Conservation (phyloP, 371 early-diverging fungal genomes). For the Rhizopus microsporus region DNA sequence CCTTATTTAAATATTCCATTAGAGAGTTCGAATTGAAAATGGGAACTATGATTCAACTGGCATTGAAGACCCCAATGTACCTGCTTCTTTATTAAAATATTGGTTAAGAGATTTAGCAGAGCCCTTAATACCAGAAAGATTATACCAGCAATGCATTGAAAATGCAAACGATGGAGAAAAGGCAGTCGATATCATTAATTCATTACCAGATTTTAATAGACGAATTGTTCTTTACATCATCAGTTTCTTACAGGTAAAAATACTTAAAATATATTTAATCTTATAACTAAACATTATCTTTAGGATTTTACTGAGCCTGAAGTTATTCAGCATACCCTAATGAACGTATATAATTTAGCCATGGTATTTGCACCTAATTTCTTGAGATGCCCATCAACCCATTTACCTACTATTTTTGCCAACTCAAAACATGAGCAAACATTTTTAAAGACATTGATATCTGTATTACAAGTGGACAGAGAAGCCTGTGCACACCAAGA, state of each 20-base stretch:
- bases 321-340: constrained; percentile 75
- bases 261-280: not conserved
- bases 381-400: constrained; percentile 83
- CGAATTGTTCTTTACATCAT: constrained; percentile 80
- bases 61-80: constrained; percentile 88
- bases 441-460: constrained; percentile 42
- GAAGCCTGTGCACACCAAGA: constrained; percentile 26
- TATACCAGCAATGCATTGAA: constrained; percentile 73
- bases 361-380: constrained; percentile 98
- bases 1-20: not conserved
- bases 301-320: constrained; percentile 75
- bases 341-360: constrained; percentile 89
- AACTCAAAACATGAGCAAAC: constrained; percentile 72
- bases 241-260: constrained; percentile 72
- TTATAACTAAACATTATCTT: not conserved
- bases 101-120: constrained; percentile 94
- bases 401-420: constrained; percentile 76
- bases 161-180: constrained; percentile 55
- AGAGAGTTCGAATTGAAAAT: constrained; percentile 82
- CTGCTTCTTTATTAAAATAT: constrained; percentile 88
- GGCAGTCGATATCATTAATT: constrained; percentile 64
- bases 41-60: constrained; percentile 71
- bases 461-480: constrained; percentile 24
- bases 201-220: constrained; percentile 74
- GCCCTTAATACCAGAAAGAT: constrained; percentile 85